Evolutionary conservation across 257 asterid species (phyloP), one percentile per base, ranked within the genome.

Genomic region (Solanum lycopersicoides): DNA sequence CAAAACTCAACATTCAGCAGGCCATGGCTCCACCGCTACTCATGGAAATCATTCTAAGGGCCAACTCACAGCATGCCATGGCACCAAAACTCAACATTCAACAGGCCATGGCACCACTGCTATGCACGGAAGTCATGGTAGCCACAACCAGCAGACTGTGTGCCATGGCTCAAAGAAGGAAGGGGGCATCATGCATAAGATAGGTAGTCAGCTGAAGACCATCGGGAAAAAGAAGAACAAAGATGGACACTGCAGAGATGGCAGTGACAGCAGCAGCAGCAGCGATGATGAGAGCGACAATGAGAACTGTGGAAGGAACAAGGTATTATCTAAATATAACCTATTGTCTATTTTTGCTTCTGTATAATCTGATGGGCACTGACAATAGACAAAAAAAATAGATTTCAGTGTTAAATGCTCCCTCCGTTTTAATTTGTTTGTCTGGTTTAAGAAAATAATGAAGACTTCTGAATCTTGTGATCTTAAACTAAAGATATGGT

Each of bases 241-340:
- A 60, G 88, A 73, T 34, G 84, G 74, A 73, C 47, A 10, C 60
- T 35, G 88, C 84, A 72, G 82, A 53, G 68, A 72, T 86, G 68
- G 88, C 88, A 86, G 88, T 0, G 60, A 50, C 60, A 50, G 60
- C n/a, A 87, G 86, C 88, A 79, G 86, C 80, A 87, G 88, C 63
- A 56, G 63, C 20, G 63, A 56, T 20, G 79, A 79, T 87, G 88
- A 86, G 63, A 87, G 88, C 71, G 68, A 77, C 73, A 30, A 59
- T 12, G 86, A 87, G 72, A 86, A 86, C 21, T 6, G 85, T 50
- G 69, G 45, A 47, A 82, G 85, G 69, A 82, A 32, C 21, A 82
- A 82, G 85, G 85, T 82, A 82, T 82, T 12, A 35, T 65, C 44
- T 39, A 39, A 59, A 72, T 18, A 74, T 21, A 74, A 21, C 82